Base-by-base conservation (phyloP, 2,329 filamentous ascomycete species). In the Stemphylium vesicarium region DNA sequence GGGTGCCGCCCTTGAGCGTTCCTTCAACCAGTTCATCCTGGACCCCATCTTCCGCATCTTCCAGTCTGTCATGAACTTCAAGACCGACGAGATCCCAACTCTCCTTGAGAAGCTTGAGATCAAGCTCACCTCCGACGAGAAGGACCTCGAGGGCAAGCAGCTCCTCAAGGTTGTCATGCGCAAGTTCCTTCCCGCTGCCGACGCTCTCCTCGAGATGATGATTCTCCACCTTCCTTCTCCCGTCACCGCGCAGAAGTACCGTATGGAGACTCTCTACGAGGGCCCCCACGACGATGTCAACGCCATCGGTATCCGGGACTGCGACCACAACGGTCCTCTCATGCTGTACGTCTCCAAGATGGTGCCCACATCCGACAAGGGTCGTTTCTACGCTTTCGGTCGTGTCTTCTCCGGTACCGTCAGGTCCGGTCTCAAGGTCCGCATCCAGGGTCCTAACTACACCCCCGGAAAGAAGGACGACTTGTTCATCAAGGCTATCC, bases 341-440 rank as follows among this genome's bases (percentile, higher is more conserved):
- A 99, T 99, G 95, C 86, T 98, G 71, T 99, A 99, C 90, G 93
- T 99, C 80, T 99, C 95, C 81, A 99, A 99, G 92, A 99, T 99
- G 95, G 95, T 99, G 77, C 95, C 95, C 75, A 99, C 95, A 72
- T 96, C 92, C 74, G 95, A 99, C 79, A 98, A 97, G 90, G 95
- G 95, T 82, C 94, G 95, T 84, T 99, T 99, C 92, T 99, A 97
- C 85, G 95, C 95, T 80, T 99, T 99, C 84, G 95, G 95, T 84
- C 95, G 95, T 96, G 95, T 99, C 83, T 99, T 98, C 87, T 85
- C 95, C 72, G 95, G 95, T 90, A 98, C 93, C 78, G 95, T 97
- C 84, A 86, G 86, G 77, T 98, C 95, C 70, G 95, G 95, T 84
- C 85, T 98, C 75, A 98, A 98, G 90, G 95, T 99, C 88, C 95